Base-by-base conservation (phyloP, 257 asterid species). In the Nicotiana knightiana region DNA sequence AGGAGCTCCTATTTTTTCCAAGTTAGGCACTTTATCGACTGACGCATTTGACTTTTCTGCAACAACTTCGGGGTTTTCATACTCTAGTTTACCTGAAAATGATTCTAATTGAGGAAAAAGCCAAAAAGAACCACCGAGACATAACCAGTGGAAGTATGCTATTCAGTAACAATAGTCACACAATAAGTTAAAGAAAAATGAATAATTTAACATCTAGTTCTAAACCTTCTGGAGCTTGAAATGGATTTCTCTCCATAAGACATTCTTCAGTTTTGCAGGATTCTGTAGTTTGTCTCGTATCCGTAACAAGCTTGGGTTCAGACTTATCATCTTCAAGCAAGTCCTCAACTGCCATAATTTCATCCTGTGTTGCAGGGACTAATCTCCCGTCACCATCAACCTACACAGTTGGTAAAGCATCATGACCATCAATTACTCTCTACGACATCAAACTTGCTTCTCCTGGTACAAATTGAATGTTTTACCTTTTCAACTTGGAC, bases 341-440 rank as follows among this genome's bases (percentile, higher is more conserved):
- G 88, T 89, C 91, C 86, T 91, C 96, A 28, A 92, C 98, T 53
- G 84, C 93, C 88, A 91, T 89, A 84, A 95, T 90, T 83, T 95
- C 97, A 86, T 92, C 97, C 43, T 93, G 95, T 63, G 99, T 95
- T 67, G 97, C 99, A n/a, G 99, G 99, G 53, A 95, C 99, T 88
- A 95, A 87, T 85, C 89, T 90, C 79, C 99, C 99, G 86, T 88
- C 82, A 67, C 92, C 97, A 81, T 93, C 97, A 81, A 95, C 99
- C 99, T 95, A 86, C 84, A 77, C 68, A 85, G 67, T 51, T 82
- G 62, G 88, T 58, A 84, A 37, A 28, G 58, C 16, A 43, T 82
- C 80, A 65, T 53, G 11, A 66, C 64, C 81, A 65, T 76, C 76
- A 63, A 59, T 11, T 39, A 71, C 39, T 57, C 83, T 18, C 76